Conservation (phyloP, 2,329 filamentous ascomycete genomes). For the Neocucurbitaria cava region DNA sequence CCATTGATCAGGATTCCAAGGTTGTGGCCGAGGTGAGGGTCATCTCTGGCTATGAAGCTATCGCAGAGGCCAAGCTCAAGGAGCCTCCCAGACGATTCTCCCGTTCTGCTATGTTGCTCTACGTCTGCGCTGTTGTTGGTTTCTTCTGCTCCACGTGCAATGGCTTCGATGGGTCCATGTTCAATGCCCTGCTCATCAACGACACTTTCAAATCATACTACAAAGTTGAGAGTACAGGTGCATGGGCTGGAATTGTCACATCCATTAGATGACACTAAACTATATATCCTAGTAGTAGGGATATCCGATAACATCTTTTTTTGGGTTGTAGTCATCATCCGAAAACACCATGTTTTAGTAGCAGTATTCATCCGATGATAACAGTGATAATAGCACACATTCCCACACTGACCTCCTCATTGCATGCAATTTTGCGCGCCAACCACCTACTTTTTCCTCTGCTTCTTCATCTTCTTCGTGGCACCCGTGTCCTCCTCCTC, state of each 20-base stretch:
- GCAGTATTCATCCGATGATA: no score
- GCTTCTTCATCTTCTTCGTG: no score
- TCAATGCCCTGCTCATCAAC: slow-evolving; percentile 59
- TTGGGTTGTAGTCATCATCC: no score
- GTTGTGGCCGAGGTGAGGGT: slow-evolving; percentile 51
- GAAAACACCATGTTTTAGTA: no score
- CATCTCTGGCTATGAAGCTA: slow-evolving; percentile 61
- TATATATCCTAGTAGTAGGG: no score
- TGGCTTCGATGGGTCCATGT: slow-evolving; percentile 65
- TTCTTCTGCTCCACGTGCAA: slow-evolving; percentile 62
- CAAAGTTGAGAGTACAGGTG: slow-evolving; percentile 50
- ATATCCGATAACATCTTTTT: no score
- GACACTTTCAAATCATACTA: slow-evolving; percentile 53
- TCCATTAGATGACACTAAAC: no score
- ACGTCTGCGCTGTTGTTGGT: slow-evolving; percentile 25
- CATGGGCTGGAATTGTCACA: slow-evolving; percentile 54
- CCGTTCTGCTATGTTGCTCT: slow-evolving; percentile 27
- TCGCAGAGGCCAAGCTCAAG: slow-evolving; percentile 62
- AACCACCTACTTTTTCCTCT: no score
- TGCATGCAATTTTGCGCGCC: no score
- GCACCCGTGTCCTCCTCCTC: no score
- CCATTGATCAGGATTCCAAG: slow-evolving; percentile 17
- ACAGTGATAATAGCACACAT: no score
- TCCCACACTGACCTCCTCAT: no score
- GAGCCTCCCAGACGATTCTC: slow-evolving; percentile 52